Evolutionary conservation across 768 basidiomycete genomes (phyloP).

Genomic region (Russula griseocarnosa): DNA sequence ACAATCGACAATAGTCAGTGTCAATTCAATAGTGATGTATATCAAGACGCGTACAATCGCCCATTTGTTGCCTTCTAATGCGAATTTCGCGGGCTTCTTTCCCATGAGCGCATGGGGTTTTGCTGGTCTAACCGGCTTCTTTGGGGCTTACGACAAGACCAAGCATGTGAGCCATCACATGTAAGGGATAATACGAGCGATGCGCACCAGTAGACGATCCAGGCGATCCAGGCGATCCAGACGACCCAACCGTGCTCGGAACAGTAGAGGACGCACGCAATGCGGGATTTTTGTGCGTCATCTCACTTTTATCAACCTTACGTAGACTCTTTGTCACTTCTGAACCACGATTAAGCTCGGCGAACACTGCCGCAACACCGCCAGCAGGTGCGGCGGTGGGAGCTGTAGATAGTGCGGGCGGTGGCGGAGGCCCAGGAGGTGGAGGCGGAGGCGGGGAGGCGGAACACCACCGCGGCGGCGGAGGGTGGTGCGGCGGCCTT

Average conservation of each 20-base stretch:
- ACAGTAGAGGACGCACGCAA: conserved; percentile 56
- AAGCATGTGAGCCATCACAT: not conserved
- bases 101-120: conserved; percentile 81
- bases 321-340: conserved; percentile 86
- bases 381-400: conserved; percentile 38
- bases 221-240: conserved; percentile 22
- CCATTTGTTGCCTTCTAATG: conserved; percentile 93
- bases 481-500: conserved; percentile 36
- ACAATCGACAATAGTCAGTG: not conserved
- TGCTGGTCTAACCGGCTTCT: conserved; percentile 72
- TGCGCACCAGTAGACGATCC: conserved; percentile 27
- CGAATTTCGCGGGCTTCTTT: conserved; percentile 90
- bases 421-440: conserved; percentile 39
- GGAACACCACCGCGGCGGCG: conserved; percentile 41
- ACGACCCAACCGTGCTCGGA: conserved; percentile 38
- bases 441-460: conserved; percentile 40
- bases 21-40: not conserved
- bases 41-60: conserved; percentile 55
- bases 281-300: conserved; percentile 98
- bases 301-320: conserved; percentile 93
- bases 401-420: conserved; percentile 33
- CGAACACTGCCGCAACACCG: conserved; percentile 79
- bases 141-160: conserved; percentile 32
- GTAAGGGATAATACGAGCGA: not conserved
- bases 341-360: conserved; percentile 84